phyloP scores from a whole-genome alignment of 345 rosid species.

The Camelina sativa region DNA sequence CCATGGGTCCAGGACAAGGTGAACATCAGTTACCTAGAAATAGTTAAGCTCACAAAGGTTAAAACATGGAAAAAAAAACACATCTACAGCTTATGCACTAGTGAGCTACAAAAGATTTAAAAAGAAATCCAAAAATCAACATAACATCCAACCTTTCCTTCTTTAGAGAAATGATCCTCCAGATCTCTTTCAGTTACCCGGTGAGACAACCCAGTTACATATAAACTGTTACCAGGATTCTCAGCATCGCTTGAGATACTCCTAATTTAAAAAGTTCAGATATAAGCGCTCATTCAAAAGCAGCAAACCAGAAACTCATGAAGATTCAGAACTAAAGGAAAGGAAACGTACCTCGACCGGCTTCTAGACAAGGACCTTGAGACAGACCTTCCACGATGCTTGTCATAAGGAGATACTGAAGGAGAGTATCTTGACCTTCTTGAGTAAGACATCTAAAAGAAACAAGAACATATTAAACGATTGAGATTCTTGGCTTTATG shows the following conservation, averaged over 20 bases:
- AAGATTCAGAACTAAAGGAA: background rate
- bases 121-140: background rate
- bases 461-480: background rate
- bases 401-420: slow-evolving; percentile 60
- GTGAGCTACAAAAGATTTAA: background rate
- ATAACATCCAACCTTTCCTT: slow-evolving; percentile 65
- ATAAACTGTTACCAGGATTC: slow-evolving; percentile 92
- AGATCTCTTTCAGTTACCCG: slow-evolving; percentile 76
- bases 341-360: slow-evolving; percentile 58
- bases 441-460: slow-evolving; percentile 75
- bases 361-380: slow-evolving; percentile 63
- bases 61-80: background rate
- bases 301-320: background rate
- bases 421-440: slow-evolving; percentile 68
- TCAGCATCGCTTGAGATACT: slow-evolving; percentile 67
- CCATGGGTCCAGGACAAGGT: slow-evolving; percentile 94
- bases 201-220: slow-evolving; percentile 91
- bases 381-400: slow-evolving; percentile 52
- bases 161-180: slow-evolving; percentile 69
- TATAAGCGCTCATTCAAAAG: background rate
- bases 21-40: slow-evolving; percentile 78
- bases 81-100: background rate
- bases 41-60: background rate
- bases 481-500: background rate
- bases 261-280: slow-evolving; percentile 34